Percentiles rank a stretch among this genome's conserved stretches.
Evolutionary conservation across 495 filamentous ascomycete genomes (phyloP).

Genomic region (Daldinia bambusicola): DNA sequence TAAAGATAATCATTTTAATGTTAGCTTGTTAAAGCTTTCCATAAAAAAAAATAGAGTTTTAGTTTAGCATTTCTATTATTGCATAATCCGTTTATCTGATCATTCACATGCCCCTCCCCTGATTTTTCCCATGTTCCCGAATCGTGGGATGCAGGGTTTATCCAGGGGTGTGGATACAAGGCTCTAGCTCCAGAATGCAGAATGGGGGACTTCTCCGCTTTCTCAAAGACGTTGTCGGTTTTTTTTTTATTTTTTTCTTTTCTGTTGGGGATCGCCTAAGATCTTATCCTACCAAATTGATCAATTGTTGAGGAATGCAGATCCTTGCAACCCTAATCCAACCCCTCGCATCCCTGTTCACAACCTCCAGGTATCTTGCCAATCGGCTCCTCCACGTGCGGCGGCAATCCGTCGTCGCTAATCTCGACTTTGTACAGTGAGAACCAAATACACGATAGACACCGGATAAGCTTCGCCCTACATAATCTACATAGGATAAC

Average conservation of each 20-base stretch:
- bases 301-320: slow-evolving; percentile 43
- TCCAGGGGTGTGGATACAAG: slow-evolving; percentile 22
- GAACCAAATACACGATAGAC: neutral
- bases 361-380: neutral
- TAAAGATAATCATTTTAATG: neutral
- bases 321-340: slow-evolving; percentile 33
- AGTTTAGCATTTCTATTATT: neutral
- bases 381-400: slow-evolving; percentile 32
- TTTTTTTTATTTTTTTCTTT: slow-evolving; percentile 16
- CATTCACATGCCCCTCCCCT: neutral
- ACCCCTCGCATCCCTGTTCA: neutral
- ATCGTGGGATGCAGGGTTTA: slow-evolving; percentile 22
- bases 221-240: slow-evolving; percentile 9
- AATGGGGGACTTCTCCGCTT: slow-evolving; percentile 27
- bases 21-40: neutral
- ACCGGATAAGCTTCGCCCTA: no score
- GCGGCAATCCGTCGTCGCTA: slow-evolving; percentile 13
- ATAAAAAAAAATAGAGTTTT: neutral
- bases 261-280: slow-evolving; percentile 42
- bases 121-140: slow-evolving; percentile 26
- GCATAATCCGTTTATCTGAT: neutral
- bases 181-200: slow-evolving; percentile 11
- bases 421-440: neutral
- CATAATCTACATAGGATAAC: no score
- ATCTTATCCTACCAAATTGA: slow-evolving; percentile 40